Conservation (phyloP, 1,139 yeast genomes). For the Geotrichum bryndzae region DNA sequence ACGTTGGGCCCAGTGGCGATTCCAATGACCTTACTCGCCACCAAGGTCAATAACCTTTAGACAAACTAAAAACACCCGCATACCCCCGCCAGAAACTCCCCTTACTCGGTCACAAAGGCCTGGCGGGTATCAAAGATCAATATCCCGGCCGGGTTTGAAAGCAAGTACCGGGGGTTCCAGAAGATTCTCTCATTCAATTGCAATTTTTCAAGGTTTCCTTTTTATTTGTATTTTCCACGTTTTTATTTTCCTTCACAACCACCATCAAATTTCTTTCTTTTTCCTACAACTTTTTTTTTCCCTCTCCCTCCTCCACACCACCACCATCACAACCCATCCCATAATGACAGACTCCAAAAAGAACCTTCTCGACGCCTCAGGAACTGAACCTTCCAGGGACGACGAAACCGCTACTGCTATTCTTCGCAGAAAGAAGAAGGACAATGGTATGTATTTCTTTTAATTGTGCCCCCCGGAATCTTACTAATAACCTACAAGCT, state of each 20-base stretch:
- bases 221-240: not conserved
- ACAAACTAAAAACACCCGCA: too few species aligned
- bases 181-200: conserved; percentile 1
- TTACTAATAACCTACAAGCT: conserved; percentile 34
- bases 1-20: too few species aligned
- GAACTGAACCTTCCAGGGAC: conserved; percentile 49
- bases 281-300: not conserved
- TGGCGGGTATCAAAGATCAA: not conserved
- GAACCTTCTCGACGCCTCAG: conserved; percentile 48
- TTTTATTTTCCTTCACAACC: not conserved
- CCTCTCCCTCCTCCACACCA: not conserved
- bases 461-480: not conserved
- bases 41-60: too few species aligned
- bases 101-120: too few species aligned
- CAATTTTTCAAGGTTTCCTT: not conserved
- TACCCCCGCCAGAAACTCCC: too few species aligned
- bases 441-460: conserved; percentile 44
- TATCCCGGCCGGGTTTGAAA: not conserved
- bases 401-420: conserved; percentile 97
- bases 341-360: conserved; percentile 18
- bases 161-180: conserved; percentile 1
- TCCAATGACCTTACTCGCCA: too few species aligned
- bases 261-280: not conserved
- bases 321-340: conserved; percentile 2
- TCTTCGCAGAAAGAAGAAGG: conserved; percentile 95